Evolutionary conservation across 2,329 filamentous ascomycete species (phyloP).

Genomic region (Cladosporium sp.): DNA sequence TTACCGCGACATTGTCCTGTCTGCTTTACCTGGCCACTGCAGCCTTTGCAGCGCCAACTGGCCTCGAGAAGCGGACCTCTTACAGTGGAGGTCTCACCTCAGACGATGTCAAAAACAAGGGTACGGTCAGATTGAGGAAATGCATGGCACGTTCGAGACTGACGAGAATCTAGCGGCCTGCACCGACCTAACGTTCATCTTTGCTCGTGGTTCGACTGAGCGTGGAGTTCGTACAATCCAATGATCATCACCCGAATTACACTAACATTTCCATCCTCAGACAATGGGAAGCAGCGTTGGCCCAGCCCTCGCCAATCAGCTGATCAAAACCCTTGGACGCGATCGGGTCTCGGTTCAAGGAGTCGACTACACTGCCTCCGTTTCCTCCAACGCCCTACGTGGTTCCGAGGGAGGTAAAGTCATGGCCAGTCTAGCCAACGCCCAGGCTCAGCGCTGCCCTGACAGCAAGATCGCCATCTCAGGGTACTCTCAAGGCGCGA

Average conservation of each 20-base stretch:
- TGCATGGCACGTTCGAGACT: background rate
- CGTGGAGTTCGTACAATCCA: conserved; percentile 26
- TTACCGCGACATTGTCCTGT: conserved; percentile 16
- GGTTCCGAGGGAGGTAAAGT: conserved; percentile 20
- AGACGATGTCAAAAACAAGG: conserved; percentile 15
- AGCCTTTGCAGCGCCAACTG: conserved; percentile 15
- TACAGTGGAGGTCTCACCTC: conserved; percentile 18
- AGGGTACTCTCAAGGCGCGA: conserved; percentile 26
- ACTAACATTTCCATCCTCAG: background rate
- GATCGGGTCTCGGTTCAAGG: conserved; percentile 49
- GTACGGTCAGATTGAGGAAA: background rate
- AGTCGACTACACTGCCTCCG: conserved; percentile 46
- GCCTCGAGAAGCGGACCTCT: conserved; percentile 15
- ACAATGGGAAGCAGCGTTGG: conserved; percentile 49
- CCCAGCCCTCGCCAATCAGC: conserved; percentile 47
- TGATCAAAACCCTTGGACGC: conserved; percentile 39
- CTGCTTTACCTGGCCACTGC: conserved; percentile 18
- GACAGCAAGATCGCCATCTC: conserved; percentile 25
- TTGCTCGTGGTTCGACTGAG: conserved; percentile 53
- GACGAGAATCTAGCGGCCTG: conserved; percentile 28
- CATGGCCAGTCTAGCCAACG: conserved; percentile 19
- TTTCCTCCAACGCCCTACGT: conserved; percentile 17
- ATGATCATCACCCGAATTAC: background rate
- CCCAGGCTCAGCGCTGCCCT: conserved; percentile 21
- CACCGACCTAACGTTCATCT: conserved; percentile 49